phyloP scores from a whole-genome alignment of 345 rosid genomes.

The Luvunga scandens region DNA sequence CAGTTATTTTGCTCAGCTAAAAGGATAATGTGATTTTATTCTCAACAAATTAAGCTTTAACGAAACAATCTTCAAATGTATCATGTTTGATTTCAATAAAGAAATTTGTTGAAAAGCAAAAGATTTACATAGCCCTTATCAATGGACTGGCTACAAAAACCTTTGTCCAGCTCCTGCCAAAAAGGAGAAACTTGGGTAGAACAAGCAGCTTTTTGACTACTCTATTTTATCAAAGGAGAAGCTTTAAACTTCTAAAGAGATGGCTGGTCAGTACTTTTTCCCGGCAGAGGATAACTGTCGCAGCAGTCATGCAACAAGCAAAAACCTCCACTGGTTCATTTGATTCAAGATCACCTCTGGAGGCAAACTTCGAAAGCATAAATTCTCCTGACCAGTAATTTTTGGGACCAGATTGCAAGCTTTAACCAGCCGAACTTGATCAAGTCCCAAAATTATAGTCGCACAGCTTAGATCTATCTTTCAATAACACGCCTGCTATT shows the following conservation, averaged over 20 bases:
- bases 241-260: background rate
- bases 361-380: background rate
- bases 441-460: background rate
- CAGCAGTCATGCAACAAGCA: background rate
- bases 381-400: background rate
- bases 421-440: background rate
- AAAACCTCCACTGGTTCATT: background rate
- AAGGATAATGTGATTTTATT: background rate
- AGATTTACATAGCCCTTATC: background rate
- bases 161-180: background rate
- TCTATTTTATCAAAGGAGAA: background rate
- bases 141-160: background rate
- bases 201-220: background rate
- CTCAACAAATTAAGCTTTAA: background rate
- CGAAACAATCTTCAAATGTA: background rate
- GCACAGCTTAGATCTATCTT: constrained; percentile 26
- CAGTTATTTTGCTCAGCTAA: background rate
- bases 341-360: background rate
- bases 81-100: background rate
- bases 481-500: constrained; percentile 58
- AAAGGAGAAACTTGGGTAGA: too few relatives aligned
- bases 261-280: background rate
- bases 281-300: background rate
- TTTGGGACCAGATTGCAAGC: background rate
- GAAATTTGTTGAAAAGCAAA: background rate